Evolutionary conservation across 1,284 basidiomycete genomes (phyloP).

Genomic region (Sanguinoderma infundibulare): DNA sequence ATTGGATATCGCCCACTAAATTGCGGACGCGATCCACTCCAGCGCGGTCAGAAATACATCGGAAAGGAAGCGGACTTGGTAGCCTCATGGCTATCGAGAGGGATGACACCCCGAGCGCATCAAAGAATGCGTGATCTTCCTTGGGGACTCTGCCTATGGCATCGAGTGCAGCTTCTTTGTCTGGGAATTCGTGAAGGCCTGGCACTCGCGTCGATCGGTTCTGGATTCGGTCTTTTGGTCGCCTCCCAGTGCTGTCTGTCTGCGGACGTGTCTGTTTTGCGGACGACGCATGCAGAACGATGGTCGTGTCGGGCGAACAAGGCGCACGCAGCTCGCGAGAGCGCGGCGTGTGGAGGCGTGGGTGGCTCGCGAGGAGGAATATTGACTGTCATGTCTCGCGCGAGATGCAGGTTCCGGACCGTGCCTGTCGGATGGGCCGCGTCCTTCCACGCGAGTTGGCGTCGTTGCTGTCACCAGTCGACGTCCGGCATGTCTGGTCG

Average conservation of each 20-base stretch:
- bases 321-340: not conserved
- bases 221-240: not conserved
- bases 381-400: not conserved
- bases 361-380: conserved; percentile 2
- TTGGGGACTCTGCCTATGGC: conserved; percentile 3
- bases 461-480: conserved; percentile 21
- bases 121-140: conserved; percentile 11
- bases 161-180: conserved; percentile 3
- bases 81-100: conserved; percentile 14
- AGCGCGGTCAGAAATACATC: not conserved
- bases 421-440: conserved; percentile 15
- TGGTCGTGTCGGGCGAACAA: not conserved
- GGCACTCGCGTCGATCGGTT: conserved; percentile 7
- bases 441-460: conserved; percentile 20
- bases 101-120: not conserved
- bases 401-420: not conserved
- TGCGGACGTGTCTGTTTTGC: not conserved
- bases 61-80: conserved; percentile 10
- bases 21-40: not conserved
- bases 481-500: conserved; percentile 21
- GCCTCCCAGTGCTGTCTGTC: not conserved
- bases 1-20: not conserved
- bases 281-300: not conserved
- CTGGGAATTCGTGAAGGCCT: not conserved
- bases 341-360: not conserved